Evolutionary conservation across 2,329 filamentous ascomycete genomes (phyloP).

Genomic region (Penicillium crustosum): DNA sequence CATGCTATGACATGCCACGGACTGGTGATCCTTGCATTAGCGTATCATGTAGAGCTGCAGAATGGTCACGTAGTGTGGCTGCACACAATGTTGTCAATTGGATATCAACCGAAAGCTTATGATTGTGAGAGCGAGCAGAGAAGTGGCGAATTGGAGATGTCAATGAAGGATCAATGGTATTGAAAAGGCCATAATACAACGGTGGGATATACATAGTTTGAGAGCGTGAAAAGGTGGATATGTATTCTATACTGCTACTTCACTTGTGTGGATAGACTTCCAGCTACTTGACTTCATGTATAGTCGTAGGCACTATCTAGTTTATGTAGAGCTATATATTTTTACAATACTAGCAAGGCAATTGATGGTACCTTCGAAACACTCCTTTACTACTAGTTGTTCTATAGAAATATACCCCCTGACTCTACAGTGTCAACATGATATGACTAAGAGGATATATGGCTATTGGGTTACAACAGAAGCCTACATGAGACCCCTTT

Average conservation of each 20-base stretch:
- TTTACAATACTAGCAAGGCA: neutral
- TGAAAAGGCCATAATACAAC: neutral
- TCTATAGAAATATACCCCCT: neutral
- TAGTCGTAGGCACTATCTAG: neutral
- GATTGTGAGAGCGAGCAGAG: neutral
- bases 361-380: too few relatives aligned
- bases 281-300: neutral
- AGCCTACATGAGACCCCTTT: neutral
- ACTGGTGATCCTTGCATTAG: slow-evolving; percentile 13
- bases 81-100: neutral
- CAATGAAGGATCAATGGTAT: neutral
- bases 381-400: neutral
- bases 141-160: neutral
- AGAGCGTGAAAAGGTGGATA: neutral
- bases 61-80: neutral
- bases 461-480: neutral
- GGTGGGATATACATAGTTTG: neutral
- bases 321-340: neutral
- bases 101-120: neutral
- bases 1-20: slow-evolving; percentile 9
- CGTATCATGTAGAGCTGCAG: slow-evolving; percentile 2
- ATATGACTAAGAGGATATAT: neutral
- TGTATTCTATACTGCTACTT: neutral
- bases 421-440: neutral
- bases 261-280: neutral